Percentiles rank a stretch among this genome's conserved stretches.
Evolutionary conservation across 2,329 filamentous ascomycete genomes (phyloP).

Genomic region (Colletotrichum abscissum): DNA sequence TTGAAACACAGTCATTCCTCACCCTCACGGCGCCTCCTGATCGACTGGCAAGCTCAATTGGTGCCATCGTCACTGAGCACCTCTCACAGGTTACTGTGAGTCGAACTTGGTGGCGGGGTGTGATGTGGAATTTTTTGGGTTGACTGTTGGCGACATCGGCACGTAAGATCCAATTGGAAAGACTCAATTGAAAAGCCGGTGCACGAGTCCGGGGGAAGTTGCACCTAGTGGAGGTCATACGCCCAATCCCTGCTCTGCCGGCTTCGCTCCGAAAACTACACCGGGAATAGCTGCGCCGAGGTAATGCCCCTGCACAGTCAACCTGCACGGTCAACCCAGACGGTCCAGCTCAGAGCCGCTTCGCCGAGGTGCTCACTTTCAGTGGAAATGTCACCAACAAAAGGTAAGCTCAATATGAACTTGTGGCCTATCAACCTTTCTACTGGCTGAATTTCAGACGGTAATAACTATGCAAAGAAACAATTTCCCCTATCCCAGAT

Average conservation of each 20-base stretch:
- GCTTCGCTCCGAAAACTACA: constrained; percentile 20
- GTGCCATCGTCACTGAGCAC: constrained; percentile 53
- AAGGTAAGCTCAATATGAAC: background rate
- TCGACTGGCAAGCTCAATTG: constrained; percentile 62
- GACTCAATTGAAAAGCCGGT: background rate
- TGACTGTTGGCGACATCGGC: constrained; percentile 38
- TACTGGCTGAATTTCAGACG: background rate
- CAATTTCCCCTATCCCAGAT: constrained; percentile 13
- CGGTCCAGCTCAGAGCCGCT: background rate
- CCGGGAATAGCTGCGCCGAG: constrained; percentile 13
- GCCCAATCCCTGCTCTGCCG: constrained; percentile 24
- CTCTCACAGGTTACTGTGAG: constrained; percentile 30
- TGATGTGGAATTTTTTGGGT: constrained; percentile 35
- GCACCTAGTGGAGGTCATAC: constrained; percentile 24
- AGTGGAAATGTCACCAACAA: background rate
- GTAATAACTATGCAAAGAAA: constrained; percentile 11
- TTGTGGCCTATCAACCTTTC: background rate
- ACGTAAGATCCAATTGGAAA: constrained; percentile 26
- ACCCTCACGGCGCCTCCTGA: constrained; percentile 61
- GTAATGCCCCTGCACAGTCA: constrained; percentile 9
- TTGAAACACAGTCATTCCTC: constrained; percentile 23
- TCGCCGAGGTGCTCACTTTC: background rate
- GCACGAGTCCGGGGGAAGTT: constrained; percentile 31
- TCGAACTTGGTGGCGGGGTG: constrained; percentile 23
- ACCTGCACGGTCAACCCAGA: background rate